Base-by-base conservation (phyloP, 805 yeast genomes). In the Starmerella ratchasimensis region DNA sequence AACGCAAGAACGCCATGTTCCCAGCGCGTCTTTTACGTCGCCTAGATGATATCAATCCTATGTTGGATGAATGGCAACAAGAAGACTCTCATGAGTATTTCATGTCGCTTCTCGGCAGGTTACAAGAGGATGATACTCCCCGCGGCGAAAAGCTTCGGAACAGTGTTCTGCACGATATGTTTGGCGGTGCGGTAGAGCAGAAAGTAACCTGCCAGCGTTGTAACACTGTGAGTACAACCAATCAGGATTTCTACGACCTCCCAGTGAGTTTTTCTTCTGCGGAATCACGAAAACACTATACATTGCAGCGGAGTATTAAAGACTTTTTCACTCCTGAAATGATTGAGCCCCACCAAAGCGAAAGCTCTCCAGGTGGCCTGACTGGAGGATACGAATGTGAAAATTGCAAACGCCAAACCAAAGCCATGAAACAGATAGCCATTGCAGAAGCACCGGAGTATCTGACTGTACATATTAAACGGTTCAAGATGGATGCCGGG, bases 1-100 rank as follows among this genome's bases (percentile, higher is more conserved):
- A 47, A 20, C 57, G 54, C 28, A 55, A 62, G 36, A 63, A 66
- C 42, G 73, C 69, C 51, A 65, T 83, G 37, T 80, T 80, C 59
- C 97, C 94, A 8, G 74, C 74, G 48, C 72, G 71, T 51, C 65
- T 84, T 50, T 76, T 81, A 41, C 66, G 67, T 36, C 67, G 83
- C 47, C 63, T 81, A 40, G 80, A 71, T 34, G 94, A 82, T 51
- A 82, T 88, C 51, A 84, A 84, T 58, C 82, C 94, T 56, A 81
- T 82, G 94, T 83, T 86, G 94, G 75, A 84, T 31, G 90, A 77
- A 56, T 86, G 94, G 94, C 86, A 83, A 59, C 98, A 90, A 58
- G 97, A 90, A 59, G 98, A 90, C 59, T 80, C 94, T 0, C 98
- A 90, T 59, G 98, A 90, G 60, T 90, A 86, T 61, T 82, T 79